Evolutionary conservation across 129 eudicot genomes (phyloP).

Genomic region (Gnaphalium uliginosum): DNA sequence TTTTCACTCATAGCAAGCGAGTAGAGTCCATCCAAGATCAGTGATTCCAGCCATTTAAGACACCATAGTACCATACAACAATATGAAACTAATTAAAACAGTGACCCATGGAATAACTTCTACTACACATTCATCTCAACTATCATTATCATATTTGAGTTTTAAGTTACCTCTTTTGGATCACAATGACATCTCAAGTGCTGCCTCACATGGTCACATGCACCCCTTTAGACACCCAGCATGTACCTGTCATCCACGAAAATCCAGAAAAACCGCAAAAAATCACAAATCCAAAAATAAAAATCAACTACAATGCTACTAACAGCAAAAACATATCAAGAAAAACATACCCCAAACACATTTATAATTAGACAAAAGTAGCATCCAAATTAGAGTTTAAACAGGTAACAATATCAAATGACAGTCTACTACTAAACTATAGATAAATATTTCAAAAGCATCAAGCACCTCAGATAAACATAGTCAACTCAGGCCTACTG

Average conservation of each 20-base stretch:
- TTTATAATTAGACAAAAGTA: slow-evolving; percentile 3
- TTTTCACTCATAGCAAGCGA: neutral
- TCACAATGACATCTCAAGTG: neutral
- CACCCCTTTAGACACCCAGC: neutral
- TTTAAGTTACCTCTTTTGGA: slow-evolving; percentile 12
- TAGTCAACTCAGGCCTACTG: slow-evolving; percentile 78
- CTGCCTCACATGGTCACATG: neutral
- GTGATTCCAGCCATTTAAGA: slow-evolving; percentile 1
- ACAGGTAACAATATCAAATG: slow-evolving; percentile 3
- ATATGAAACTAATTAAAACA: neutral
- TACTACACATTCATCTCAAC: neutral
- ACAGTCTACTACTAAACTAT: slow-evolving; percentile 2
- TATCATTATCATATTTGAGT: neutral
- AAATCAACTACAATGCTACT: neutral
- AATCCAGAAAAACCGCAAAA: neutral
- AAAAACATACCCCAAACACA: neutral
- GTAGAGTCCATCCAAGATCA: slow-evolving; percentile 1
- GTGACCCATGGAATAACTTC: slow-evolving; percentile 7
- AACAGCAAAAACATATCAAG: neutral
- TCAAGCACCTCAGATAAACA: slow-evolving; percentile 55
- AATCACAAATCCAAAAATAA: neutral
- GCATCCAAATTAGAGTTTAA: slow-evolving; percentile 19
- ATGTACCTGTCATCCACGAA: slow-evolving; percentile 3
- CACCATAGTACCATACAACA: neutral
- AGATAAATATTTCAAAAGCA: neutral